Evolutionary conservation across 2,329 filamentous ascomycete species (phyloP), one percentile per base, ranked within the genome.

Genomic region (Cladosporium sp.): DNA sequence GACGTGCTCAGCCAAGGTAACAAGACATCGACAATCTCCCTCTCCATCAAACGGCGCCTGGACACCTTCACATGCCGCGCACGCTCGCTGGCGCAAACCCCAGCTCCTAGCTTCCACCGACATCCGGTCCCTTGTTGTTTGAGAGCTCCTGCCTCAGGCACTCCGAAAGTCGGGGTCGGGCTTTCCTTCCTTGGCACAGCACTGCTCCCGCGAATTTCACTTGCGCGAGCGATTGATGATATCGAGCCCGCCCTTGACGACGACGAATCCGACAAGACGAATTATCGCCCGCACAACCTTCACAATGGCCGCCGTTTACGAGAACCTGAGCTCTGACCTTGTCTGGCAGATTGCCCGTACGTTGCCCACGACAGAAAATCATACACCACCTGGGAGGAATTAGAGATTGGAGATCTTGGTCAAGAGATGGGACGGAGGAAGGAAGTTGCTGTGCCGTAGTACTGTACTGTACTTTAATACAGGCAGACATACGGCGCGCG

Each of bases 291-390:
- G 59, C 59, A 48, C 39, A 54, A 54, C 59, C 30, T 46, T 63
- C 59, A 63, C 59, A 63, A 84, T 82, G 80, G 84, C 87, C 75
- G 81, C 88, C 76, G 48, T 70, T 63, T 73, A 70, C 73, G 74
- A 76, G 63, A 92, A 93, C 85, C 86, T 96, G 79, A 96, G 93
- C 81, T 83, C 89, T 79, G 93, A 97, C 84, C 87, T 97, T 76
- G 84, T 97, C 86, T 98, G 94, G 94, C 90, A 94, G 88, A 84
- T 96, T 82, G 89, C 90, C 86, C 92, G 93, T 97, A 89, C 82
- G 93, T 93, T 68, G 67, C 21, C 68, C 65, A n/a, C 21, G 43
- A 21, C n/a, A 58, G 34, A 57, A 56, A 57, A 57, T 26, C 18
- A 57, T 25, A 36, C 53, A 53, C 39, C 43, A 39, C 58, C 25